Base-by-base conservation (phyloP, 176 grass and related monocot species). In the Metroxylon sagu region DNA sequence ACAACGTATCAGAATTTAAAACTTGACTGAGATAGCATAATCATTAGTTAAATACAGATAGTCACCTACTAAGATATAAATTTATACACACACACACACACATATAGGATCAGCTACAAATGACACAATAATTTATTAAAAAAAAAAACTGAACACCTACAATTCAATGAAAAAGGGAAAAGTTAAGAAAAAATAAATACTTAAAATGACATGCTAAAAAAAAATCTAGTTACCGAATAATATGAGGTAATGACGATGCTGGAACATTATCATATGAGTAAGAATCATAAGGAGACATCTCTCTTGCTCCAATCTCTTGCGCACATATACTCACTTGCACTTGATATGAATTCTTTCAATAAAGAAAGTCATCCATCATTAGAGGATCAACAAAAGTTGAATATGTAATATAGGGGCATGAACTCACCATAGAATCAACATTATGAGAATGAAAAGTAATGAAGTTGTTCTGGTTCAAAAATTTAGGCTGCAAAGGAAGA, bases 211-310 rank as follows among this genome's bases (percentile, higher is more conserved):
- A 53, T 48, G 50, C 50, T 52, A 43, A 12, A 59, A 27, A 30
- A 19, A 75, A 43, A 57, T 39, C 25, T 57, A 28, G 26, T 76
- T 84, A 96, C 91, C 91, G 77, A 61, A 87, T 55, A 26, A 87
- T 74, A 64, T 75, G 57, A 14, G 59, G 77, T 80, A 84, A 79
- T 71, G 52, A 87, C 17, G 86, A 92, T 61, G 93, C n/a, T 25
- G 74, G 74, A 69, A 87, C 65, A 77, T 77, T 53, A 52, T 62
- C 79, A 82, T 90, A 90, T n/a, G 68, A 90, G 77, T 84, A 95
- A 61, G 19, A 59, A 71, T 54, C 82, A 70, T 95, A 95, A 65
- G 75, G 83, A 71, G 74, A 87, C 26, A 59, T 69, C 25, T 80
- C 57, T 66, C 54, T 79, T 59, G 91, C 86, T 23, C 86, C 83